Percentiles rank a stretch among this genome's conserved stretches.
Evolutionary conservation across 1,139 yeast genomes (phyloP).

Genomic region (Protomyces gravidus): DNA sequence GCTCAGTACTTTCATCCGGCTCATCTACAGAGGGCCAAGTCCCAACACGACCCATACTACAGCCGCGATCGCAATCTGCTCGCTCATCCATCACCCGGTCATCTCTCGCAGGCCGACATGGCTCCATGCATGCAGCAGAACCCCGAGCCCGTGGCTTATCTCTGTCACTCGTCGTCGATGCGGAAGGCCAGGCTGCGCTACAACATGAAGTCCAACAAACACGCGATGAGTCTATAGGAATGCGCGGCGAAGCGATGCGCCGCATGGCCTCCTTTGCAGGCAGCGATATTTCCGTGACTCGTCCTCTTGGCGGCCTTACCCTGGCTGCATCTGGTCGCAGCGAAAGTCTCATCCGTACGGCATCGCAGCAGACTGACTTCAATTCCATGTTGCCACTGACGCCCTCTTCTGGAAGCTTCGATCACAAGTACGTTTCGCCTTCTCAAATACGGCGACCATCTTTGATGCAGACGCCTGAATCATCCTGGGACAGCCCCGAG

Average conservation of each 20-base stretch:
- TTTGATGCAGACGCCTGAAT: constrained; percentile 19
- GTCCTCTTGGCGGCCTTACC: neutral
- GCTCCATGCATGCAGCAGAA: neutral
- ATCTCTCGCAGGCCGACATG: neutral
- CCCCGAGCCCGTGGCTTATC: neutral
- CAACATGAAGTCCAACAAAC: neutral
- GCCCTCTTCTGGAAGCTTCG: constrained; percentile 1
- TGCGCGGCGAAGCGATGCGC: constrained; percentile 7
- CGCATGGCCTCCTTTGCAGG: constrained; percentile 25
- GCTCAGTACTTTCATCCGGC: neutral
- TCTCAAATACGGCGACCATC: constrained; percentile 1
- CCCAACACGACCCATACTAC: neutral
- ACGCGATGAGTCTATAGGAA: neutral
- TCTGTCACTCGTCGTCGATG: constrained; percentile 15
- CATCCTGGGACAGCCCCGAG: constrained; percentile 5
- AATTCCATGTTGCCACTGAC: constrained; percentile 14
- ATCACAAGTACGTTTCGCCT: constrained; percentile 6
- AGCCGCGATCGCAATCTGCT: neutral
- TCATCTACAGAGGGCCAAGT: neutral
- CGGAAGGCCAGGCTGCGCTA: constrained; percentile 20
- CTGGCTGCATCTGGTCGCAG: constrained; percentile 1
- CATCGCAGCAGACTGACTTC: constrained; percentile 21
- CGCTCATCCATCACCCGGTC: neutral
- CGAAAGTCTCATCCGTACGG: constrained; percentile 5
- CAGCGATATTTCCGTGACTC: constrained; percentile 15